phyloP scores from a whole-genome alignment of 345 rosid species.

The Dimocarpus longan region DNA sequence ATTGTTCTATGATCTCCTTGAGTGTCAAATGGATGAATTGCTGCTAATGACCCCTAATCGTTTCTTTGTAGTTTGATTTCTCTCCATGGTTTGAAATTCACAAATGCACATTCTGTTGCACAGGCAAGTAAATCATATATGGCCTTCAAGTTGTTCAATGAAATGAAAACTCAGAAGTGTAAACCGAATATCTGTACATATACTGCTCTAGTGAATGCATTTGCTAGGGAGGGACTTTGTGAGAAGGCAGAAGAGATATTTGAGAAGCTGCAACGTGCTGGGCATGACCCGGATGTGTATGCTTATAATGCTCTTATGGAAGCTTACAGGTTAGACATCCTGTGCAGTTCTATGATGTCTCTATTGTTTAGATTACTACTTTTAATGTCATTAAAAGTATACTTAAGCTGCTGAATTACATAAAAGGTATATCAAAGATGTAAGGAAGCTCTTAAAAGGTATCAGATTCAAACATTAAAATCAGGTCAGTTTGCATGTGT shows the following conservation, averaged over 20 bases:
- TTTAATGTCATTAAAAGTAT: not conserved
- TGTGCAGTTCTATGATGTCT: not conserved
- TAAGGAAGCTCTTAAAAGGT: not conserved
- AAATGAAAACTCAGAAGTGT: constrained; percentile 79
- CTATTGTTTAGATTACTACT: not conserved
- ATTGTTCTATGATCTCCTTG: not conserved
- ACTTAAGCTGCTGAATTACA: not conserved
- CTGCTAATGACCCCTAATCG: not conserved
- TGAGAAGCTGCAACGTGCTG: constrained; percentile 89
- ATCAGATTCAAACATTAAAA: not conserved
- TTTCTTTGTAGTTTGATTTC: not conserved
- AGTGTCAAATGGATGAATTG: not conserved
- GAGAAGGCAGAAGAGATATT: constrained; percentile 94
- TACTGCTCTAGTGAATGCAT: constrained; percentile 83
- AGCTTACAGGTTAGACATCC: constrained; percentile 64
- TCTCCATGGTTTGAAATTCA: not conserved
- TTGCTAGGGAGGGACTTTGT: constrained; percentile 95
- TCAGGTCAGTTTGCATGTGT: not conserved
- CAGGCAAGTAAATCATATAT: constrained; percentile 82
- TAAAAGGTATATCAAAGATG: not conserved
- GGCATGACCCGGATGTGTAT: constrained; percentile 86
- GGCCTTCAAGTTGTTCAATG: constrained; percentile 76
- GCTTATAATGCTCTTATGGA: constrained; percentile 95
- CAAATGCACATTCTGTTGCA: constrained; percentile 16
- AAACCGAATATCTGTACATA: constrained; percentile 90